Percentiles rank a stretch among this genome's conserved stretches.
These are phyloP conservation scores for Forsythia suspensa DNA, from an alignment of 257 asterid species.

Conservation along the genomic window DNA sequence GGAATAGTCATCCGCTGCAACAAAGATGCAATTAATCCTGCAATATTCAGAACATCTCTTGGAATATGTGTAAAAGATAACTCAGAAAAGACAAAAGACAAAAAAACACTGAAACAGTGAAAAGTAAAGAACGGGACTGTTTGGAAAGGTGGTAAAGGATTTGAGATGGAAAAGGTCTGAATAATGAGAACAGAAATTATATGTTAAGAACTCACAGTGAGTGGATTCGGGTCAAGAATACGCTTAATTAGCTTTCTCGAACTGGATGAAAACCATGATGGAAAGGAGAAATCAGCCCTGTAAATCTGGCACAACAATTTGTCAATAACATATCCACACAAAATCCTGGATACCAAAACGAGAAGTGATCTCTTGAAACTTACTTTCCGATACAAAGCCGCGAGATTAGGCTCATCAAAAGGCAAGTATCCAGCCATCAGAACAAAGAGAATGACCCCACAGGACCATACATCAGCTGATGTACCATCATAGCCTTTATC, in stretches of 20 bases:
- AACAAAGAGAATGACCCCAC: conserved; percentile 86
- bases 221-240: conserved; percentile 75
- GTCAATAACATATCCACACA: conserved; percentile 16
- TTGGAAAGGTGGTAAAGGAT: background rate
- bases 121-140: background rate
- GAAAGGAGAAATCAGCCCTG: conserved; percentile 61
- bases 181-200: background rate
- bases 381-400: conserved; percentile 59
- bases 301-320: conserved; percentile 46
- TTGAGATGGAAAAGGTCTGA: background rate
- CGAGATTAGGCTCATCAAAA: conserved; percentile 66
- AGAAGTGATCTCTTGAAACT: conserved; percentile 22
- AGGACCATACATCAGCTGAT: conserved; percentile 82
- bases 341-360: conserved; percentile 12
- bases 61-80: background rate
- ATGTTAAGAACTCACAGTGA: conserved; percentile 50
- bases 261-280: conserved; percentile 73
- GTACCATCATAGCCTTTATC: conserved; percentile 84
- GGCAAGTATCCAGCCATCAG: conserved; percentile 81
- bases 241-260: conserved; percentile 56
- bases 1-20: conserved; percentile 69
- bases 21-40: conserved; percentile 14
- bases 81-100: background rate
- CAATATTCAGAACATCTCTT: background rate
- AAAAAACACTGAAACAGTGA: background rate